Base-by-base conservation (phyloP, 2,329 filamentous ascomycete species). In the Ophiocordyceps camponoti-saundersi region DNA sequence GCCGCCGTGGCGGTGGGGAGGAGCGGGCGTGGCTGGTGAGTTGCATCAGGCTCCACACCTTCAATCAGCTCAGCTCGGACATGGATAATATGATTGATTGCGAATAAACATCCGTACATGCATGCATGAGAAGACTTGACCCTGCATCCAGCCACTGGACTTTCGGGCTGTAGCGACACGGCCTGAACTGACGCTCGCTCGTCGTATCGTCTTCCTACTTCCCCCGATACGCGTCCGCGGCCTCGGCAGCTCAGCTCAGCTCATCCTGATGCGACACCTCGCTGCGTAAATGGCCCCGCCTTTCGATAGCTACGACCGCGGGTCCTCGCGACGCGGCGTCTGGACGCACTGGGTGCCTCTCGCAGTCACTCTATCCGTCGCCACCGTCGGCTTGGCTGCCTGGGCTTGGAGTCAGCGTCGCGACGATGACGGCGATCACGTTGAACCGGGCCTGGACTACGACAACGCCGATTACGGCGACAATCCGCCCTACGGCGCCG, bases 331-430 rank as follows among this genome's bases (percentile, higher is more conserved):
- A 65, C 70, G 74, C 63, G 70, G 73, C 60, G 73, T 78, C 54
- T 77, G 85, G 66, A 77, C 81, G 58, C 90, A 93, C 67, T 95
- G 89, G 86, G 77, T 95, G 50, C 90, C 90, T 51, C 73, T 96
- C 48, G 82, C 80, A 53, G 66, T 95, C 53, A 95, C 89, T 45
- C 79, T 94, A 49, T 89, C 87, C 44, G 79, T 93, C 55, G 90
- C 90, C 50, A 87, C 89, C 21, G 80, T 85, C 47, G 88, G 89
- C 32, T 67, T 94, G 44, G 89, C 82, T 46, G 87, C 87, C 48
- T 96, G 90, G 90, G 79, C 89, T 50, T 95, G 88, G 88, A 93
- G 84, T 62, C 88, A 94, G 66, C 82, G 86, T 57, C 78, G 74
- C 57, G 81, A 85, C 53, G 76, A 81, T 49, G 81, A 86, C 46